Conservation (phyloP, 352 stramenopile genomes). For the Pythium volutum region DNA sequence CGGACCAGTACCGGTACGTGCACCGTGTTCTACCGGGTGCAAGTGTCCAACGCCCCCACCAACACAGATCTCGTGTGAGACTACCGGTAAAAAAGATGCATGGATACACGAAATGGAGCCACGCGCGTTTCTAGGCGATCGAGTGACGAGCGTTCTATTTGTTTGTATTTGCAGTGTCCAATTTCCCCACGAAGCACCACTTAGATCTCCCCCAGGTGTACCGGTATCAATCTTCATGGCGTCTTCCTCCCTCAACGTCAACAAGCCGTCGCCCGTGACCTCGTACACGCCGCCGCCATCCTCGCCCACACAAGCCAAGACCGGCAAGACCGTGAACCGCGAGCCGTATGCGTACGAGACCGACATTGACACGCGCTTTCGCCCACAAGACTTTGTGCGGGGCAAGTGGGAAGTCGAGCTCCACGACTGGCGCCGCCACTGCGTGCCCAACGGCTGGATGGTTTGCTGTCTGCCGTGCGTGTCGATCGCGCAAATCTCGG, state of each 20-base stretch:
- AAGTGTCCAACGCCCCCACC: neutral
- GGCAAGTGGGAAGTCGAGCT: constrained; percentile 37
- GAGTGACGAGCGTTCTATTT: no score
- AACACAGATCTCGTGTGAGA: no score
- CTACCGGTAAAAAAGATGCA: no score
- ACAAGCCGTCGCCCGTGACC: neutral
- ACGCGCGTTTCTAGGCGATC: no score
- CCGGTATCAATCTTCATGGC: no score
- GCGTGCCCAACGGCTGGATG: constrained; percentile 53
- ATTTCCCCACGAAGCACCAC: no score
- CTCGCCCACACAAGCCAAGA: neutral
- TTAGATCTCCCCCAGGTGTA: no score
- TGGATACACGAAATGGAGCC: no score
- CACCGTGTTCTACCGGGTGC: neutral
- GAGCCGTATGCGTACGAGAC: neutral
- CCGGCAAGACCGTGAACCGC: neutral
- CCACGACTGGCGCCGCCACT: constrained; percentile 41
- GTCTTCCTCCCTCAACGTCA: no score
- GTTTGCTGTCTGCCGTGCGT: constrained; percentile 45
- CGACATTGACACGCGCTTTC: neutral
- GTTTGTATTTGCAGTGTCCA: no score
- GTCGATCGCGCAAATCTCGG: constrained; percentile 44
- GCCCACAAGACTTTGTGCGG: constrained; percentile 2
- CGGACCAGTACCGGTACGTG: neutral
- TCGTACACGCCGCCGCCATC: neutral